Evolutionary conservation across 495 filamentous ascomycete species (phyloP).

Genomic region (Chaetomidium leptoderma): DNA sequence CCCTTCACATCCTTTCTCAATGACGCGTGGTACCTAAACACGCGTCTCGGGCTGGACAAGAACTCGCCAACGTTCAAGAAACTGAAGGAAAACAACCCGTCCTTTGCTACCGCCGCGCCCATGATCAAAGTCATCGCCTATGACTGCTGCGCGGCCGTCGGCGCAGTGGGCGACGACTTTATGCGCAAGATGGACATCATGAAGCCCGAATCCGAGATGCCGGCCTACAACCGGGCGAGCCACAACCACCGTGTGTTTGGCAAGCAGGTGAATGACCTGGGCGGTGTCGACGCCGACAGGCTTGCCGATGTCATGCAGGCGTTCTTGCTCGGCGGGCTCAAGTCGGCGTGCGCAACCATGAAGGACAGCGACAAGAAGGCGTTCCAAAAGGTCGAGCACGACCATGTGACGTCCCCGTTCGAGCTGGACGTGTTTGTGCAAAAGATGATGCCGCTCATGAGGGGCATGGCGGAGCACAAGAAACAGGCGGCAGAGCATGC

Average conservation of each 20-base stretch:
- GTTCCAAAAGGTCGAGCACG: not conserved
- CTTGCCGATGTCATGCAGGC: slow-evolving; percentile 1
- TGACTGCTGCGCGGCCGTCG: slow-evolving; percentile 24
- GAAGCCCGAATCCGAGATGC: not conserved
- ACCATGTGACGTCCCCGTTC: too few relatives aligned
- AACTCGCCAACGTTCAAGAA: not conserved
- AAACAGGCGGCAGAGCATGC: too few relatives aligned
- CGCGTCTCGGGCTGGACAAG: slow-evolving; percentile 9
- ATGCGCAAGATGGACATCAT: slow-evolving; percentile 17
- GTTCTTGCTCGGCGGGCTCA: slow-evolving; percentile 16
- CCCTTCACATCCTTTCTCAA: slow-evolving; percentile 14
- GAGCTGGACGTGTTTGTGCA: too few relatives aligned
- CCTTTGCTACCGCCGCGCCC: slow-evolving; percentile 1
- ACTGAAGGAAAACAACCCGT: not conserved
- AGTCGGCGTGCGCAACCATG: not conserved
- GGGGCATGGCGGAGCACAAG: too few relatives aligned
- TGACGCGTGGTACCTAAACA: slow-evolving; percentile 17
- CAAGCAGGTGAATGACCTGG: not conserved
- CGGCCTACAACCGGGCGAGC: slow-evolving; percentile 10
- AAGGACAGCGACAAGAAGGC: not conserved
- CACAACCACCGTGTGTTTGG: slow-evolving; percentile 22
- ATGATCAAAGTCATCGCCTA: slow-evolving; percentile 18
- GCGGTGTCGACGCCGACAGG: slow-evolving; percentile 6
- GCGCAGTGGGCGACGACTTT: slow-evolving; percentile 24
- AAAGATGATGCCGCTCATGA: too few relatives aligned